Evolutionary conservation across 2,329 filamentous ascomycete genomes (phyloP).

Genomic region (Aspergillus fijiensis): DNA sequence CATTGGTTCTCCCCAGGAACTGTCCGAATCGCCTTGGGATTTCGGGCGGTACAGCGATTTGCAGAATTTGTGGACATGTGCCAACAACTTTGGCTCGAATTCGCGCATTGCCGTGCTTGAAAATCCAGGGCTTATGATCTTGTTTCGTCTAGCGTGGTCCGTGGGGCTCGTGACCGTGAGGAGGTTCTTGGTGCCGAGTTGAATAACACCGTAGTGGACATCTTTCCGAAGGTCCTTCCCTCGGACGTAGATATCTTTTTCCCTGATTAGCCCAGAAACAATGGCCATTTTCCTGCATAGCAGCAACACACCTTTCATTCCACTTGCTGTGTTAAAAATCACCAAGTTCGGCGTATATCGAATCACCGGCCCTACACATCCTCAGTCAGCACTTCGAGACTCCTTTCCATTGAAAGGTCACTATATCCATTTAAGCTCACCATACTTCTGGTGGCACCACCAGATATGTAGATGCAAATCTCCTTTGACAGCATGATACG

Average conservation of each 20-base stretch:
- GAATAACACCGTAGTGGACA: background rate
- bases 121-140: slow-evolving; percentile 1
- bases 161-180: background rate
- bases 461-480: slow-evolving; percentile 2
- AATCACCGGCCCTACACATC: background rate
- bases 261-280: background rate
- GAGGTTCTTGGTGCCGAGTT: slow-evolving; percentile 1
- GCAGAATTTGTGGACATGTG: background rate
- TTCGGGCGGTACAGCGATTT: background rate
- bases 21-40: background rate
- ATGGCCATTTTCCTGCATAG: too few species aligned
- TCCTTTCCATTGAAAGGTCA: background rate
- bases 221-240: background rate
- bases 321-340: background rate
- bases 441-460: slow-evolving; percentile 5
- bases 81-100: slow-evolving; percentile 1
- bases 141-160: background rate
- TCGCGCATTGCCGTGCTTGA: background rate
- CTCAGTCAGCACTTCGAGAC: background rate
- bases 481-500: slow-evolving; percentile 3
- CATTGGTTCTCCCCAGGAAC: background rate
- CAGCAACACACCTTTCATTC: background rate
- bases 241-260: background rate
- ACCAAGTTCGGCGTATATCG: slow-evolving; percentile 1
- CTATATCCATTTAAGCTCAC: background rate